phyloP scores from a whole-genome alignment of 805 yeast genomes.

The Wickerhamomyces sydowiorum region DNA sequence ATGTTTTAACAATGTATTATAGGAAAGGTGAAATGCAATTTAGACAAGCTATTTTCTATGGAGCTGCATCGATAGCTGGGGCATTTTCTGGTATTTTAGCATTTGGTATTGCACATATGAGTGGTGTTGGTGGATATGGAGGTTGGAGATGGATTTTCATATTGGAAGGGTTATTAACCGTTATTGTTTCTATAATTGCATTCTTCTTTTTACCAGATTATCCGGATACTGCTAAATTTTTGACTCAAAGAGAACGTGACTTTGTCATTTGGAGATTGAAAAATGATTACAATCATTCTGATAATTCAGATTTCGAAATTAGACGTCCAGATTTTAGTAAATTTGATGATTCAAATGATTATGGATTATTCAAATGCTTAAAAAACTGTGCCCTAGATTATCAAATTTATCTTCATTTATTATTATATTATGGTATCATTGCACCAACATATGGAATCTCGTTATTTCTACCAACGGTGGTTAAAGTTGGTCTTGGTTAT shows the following conservation, averaged over 20 bases:
- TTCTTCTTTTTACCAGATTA: slow-evolving; percentile 31
- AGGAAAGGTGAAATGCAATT: slow-evolving; percentile 29
- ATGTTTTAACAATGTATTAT: slow-evolving; percentile 32
- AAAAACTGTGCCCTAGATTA: slow-evolving; percentile 21
- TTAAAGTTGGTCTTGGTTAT: slow-evolving; percentile 32
- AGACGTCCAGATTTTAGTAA: background rate
- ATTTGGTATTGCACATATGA: slow-evolving; percentile 26
- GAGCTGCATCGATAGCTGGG: slow-evolving; percentile 36
- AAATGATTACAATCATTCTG: background rate
- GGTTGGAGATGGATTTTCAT: slow-evolving; percentile 38
- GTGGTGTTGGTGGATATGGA: slow-evolving; percentile 29
- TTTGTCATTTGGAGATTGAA: slow-evolving; percentile 9
- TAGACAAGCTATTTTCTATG: slow-evolving; percentile 30
- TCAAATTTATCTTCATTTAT: slow-evolving; percentile 25
- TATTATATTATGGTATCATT: slow-evolving; percentile 25
- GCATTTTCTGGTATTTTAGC: slow-evolving; percentile 37
- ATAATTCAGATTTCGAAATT: background rate
- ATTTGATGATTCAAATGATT: background rate
- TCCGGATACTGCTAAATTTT: slow-evolving; percentile 38
- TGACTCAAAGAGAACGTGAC: slow-evolving; percentile 28
- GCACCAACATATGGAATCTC: slow-evolving; percentile 33
- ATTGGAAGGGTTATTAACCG: slow-evolving; percentile 34
- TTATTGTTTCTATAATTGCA: slow-evolving; percentile 32
- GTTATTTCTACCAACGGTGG: slow-evolving; percentile 36
- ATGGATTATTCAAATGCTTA: background rate